Evolutionary conservation across 768 basidiomycete species (phyloP).

Genomic region (Naganishia antarctica): DNA sequence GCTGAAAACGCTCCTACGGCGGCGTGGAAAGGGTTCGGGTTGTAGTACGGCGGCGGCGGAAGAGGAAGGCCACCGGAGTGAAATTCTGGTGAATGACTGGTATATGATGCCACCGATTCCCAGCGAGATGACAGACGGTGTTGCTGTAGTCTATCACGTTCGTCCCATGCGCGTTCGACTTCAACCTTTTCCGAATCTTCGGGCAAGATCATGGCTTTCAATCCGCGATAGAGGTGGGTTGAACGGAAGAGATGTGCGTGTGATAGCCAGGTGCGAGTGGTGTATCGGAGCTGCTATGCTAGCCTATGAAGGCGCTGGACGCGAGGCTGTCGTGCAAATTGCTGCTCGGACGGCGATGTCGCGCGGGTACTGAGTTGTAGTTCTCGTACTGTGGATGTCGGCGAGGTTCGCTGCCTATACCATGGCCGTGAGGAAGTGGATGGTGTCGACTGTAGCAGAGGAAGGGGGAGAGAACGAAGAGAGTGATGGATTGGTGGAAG

Average conservation of each 20-base stretch:
- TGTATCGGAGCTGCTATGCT: no score
- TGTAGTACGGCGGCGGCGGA: constrained; percentile 22
- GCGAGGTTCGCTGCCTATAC: no score
- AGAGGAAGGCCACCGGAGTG: not conserved
- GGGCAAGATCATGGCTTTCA: constrained; percentile 42
- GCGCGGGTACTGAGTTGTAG: no score
- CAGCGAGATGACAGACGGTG: not conserved
- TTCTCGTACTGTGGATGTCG: no score
- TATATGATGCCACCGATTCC: not conserved
- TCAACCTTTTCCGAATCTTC: constrained; percentile 47
- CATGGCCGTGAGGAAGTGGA: no score
- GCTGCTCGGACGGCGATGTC: no score
- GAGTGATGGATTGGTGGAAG: no score
- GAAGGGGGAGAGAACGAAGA: no score
- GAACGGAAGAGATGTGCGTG: not conserved
- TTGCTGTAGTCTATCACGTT: not conserved
- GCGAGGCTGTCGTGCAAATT: no score
- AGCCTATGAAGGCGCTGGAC: no score
- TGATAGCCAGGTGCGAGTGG: no score
- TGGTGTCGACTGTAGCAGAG: no score
- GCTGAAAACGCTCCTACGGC: not conserved
- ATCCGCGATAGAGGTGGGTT: not conserved
- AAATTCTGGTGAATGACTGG: not conserved
- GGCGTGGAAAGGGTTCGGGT: constrained; percentile 12
- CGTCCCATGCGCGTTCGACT: constrained; percentile 22